These are phyloP conservation scores for Peribolospora kevripleyi DNA, from an alignment of 768 basidiomycete genomes.

Conservation along the genomic window DNA sequence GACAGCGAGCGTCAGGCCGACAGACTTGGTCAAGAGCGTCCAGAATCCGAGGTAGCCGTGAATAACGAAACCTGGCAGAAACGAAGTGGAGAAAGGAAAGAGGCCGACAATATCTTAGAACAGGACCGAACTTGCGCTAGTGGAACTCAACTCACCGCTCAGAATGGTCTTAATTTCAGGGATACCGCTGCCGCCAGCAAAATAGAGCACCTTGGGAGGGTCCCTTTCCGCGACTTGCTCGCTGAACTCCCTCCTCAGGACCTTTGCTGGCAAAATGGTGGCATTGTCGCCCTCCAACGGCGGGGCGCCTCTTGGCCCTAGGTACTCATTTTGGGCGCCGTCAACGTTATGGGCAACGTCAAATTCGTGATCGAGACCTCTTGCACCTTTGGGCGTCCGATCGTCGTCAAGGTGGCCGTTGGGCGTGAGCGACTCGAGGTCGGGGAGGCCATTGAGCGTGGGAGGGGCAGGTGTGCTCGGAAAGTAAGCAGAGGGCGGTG, in stretches of 20 bases:
- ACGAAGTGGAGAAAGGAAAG: conserved; percentile 2
- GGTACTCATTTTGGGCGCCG: no score
- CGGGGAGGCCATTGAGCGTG: no score
- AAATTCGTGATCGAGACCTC: no score
- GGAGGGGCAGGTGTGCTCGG: conserved; percentile 25
- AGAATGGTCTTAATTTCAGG: conserved; percentile 91
- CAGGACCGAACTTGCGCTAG: not conserved
- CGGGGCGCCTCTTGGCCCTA: no score
- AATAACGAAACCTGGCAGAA: conserved; percentile 58
- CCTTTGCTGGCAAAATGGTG: not conserved
- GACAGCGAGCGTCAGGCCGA: conserved; percentile 71
- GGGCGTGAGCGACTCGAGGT: no score
- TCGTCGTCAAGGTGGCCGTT: no score
- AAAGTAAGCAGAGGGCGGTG: conserved; percentile 31
- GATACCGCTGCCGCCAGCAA: conserved; percentile 78
- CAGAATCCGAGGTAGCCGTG: conserved; percentile 86
- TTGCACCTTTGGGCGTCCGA: no score
- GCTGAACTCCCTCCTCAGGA: no score
- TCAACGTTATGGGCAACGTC: no score
- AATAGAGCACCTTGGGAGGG: conserved; percentile 9
- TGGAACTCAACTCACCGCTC: conserved; percentile 30
- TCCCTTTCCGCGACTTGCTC: not conserved
- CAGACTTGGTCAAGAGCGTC: conserved; percentile 65
- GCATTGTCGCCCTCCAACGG: no score
- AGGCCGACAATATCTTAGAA: conserved; percentile 2